Evolutionary conservation across 2,329 filamentous ascomycete species (phyloP).

Genomic region (Fusarium secorum): DNA sequence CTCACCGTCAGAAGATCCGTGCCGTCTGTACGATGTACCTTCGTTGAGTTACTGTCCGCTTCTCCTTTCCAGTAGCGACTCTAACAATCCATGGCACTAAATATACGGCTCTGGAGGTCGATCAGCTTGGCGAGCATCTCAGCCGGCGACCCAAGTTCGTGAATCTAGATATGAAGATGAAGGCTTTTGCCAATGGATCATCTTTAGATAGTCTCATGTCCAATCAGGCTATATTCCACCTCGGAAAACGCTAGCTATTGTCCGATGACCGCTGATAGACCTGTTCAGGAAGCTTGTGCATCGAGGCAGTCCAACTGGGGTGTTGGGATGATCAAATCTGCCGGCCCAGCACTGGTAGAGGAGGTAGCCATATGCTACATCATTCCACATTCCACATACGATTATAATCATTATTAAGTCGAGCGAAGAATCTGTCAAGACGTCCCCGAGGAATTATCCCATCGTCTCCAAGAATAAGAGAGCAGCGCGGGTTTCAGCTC

Average conservation of each 20-base stretch:
- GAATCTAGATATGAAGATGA: not conserved
- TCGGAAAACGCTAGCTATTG: not conserved
- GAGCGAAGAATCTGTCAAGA: accelerated
- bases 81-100: accelerated
- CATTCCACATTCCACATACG: not conserved
- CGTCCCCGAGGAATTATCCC: not conserved
- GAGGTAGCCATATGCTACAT: not conserved
- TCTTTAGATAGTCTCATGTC: not conserved
- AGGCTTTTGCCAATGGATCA: not conserved
- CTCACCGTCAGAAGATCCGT: not conserved
- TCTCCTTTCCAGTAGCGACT: not conserved
- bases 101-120: not conserved
- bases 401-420: not conserved
- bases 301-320: not conserved
- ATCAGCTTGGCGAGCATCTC: not conserved
- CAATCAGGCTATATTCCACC: not conserved
- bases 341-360: not conserved
- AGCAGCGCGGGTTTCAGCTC: not conserved
- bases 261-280: not conserved
- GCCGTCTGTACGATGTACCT: not conserved
- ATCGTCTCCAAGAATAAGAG: not conserved
- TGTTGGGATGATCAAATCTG: not conserved
- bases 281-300: not conserved
- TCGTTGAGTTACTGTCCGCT: not conserved
- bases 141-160: not conserved